Evolutionary conservation across 495 filamentous ascomycete genomes (phyloP), one percentile per base, ranked within the genome.

Genomic region (Pseudevernia furfuracea): DNA sequence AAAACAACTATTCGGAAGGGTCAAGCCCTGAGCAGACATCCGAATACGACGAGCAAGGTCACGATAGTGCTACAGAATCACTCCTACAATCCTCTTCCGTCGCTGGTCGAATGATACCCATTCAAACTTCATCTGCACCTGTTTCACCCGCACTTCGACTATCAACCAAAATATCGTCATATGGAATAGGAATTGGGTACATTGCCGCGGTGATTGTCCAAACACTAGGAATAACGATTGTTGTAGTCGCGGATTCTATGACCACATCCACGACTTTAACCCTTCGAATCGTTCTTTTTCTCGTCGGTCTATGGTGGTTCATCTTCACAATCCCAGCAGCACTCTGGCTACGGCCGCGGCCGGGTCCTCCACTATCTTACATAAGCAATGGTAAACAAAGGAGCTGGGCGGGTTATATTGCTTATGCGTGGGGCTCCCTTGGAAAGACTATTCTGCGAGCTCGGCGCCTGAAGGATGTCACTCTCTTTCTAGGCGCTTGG

Each of bases 231-330:
- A 93, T 96, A 58, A 68, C 85, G 14, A 82, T 95, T 30, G 79
- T 95, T 10, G 73, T 90, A 21, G 67, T 76, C 28, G 88, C 88
- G 68, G 79, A 82, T 34, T 86, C 86, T 65, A 68, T 75, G 36
- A 87, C 87, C 67, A 80, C 83, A n/a, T 89, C 88, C 61, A 87
- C 88, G 14, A 89, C 87, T 0, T 87, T 89, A 75, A 88, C 87
- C 5, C 81, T 94, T 59, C 87, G 92, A 43, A 77, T 96, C 38
- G 90, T 92, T 5, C 81, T 98, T 14, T 92, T 95, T 70, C 71
- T 91, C 46, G 85, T 97, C 59, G 94, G 94, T 19, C 73, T 85
- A n/a, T 98, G 94, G 94, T 97, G 94, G 94, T 86, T 94, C 60
- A 60, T 85, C 43, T 97, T 98, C 70, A 93, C 92, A 15, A 84